Evolutionary conservation across 192 early-diverging fungal species (phyloP).

Genomic region (Physocladia obscura): DNA sequence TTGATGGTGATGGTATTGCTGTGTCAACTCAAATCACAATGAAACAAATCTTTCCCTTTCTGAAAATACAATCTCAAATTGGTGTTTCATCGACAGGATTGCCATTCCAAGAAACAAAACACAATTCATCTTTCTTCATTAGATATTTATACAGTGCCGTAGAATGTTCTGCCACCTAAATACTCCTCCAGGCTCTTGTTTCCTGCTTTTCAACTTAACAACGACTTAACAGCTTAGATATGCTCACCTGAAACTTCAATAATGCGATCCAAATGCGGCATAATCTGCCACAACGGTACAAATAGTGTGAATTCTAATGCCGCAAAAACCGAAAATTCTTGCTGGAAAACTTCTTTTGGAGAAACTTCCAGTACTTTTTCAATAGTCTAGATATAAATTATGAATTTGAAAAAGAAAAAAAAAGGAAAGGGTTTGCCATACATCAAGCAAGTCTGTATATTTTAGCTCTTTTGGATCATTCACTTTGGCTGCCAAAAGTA

Average conservation of each 20-base stretch:
- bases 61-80: too few relatives aligned
- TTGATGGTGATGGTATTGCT: too few relatives aligned
- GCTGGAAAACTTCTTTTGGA: slow-evolving; percentile 73
- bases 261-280: slow-evolving; percentile 91
- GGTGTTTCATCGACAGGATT: too few relatives aligned
- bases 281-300: slow-evolving; percentile 80
- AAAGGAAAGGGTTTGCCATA: too few relatives aligned
- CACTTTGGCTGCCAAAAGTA: slow-evolving; percentile 80
- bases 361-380: slow-evolving; percentile 76
- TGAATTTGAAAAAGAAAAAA: slow-evolving; percentile 1
- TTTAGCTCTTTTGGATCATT: slow-evolving; percentile 79
- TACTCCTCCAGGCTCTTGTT: not conserved
- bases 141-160: too few relatives aligned
- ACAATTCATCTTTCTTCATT: too few relatives aligned
- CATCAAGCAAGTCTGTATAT: slow-evolving; percentile 62
- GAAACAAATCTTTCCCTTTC: too few relatives aligned
- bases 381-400: slow-evolving; percentile 46
- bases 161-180: not conserved
- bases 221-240: not conserved
- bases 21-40: too few relatives aligned
- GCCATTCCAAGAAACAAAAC: too few relatives aligned
- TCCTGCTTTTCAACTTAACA: not conserved
- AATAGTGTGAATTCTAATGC: slow-evolving; percentile 89
- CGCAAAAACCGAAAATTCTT: slow-evolving; percentile 91
- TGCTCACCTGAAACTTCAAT: slow-evolving; percentile 45